A percentile compares a stretch with the other conserved stretches of the same genome.
Evolutionary conservation across 495 filamentous ascomycete genomes (phyloP).

Genomic region (Daldinia loculata): DNA sequence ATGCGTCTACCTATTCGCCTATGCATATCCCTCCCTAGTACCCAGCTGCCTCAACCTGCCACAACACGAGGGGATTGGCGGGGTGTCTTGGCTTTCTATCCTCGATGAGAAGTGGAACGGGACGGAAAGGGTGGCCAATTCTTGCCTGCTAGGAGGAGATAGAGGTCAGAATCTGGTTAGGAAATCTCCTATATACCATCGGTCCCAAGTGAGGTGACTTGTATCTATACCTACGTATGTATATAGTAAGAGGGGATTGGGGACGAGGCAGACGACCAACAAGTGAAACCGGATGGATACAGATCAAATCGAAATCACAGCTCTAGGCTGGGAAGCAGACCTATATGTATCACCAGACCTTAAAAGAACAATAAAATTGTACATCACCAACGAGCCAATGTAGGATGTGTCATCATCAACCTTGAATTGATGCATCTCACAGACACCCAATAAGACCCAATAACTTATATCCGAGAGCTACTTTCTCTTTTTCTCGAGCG

Average conservation of each 20-base stretch:
- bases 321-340: not conserved
- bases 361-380: not conserved
- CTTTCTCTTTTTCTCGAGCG: not conserved
- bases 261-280: not conserved
- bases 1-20: not conserved
- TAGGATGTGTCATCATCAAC: not conserved
- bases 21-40: not conserved
- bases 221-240: not conserved
- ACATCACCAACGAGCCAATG: not conserved
- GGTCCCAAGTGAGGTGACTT: not conserved
- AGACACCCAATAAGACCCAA: not conserved
- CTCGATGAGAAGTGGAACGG: not conserved
- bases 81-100: not conserved
- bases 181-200: not conserved
- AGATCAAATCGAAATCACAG: not conserved
- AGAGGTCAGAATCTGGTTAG: not conserved
- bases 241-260: not conserved
- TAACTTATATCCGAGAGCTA: not conserved
- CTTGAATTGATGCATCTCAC: conserved; percentile 9
- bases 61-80: not conserved
- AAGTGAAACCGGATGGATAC: not conserved
- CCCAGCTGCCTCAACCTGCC: not conserved
- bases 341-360: not conserved
- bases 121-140: not conserved
- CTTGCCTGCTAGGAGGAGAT: not conserved